A percentile compares a stretch with the other conserved stretches of the same genome.
phyloP scores from a whole-genome alignment of 2,329 filamentous ascomycete genomes.

The Fonsecaea monophora region DNA sequence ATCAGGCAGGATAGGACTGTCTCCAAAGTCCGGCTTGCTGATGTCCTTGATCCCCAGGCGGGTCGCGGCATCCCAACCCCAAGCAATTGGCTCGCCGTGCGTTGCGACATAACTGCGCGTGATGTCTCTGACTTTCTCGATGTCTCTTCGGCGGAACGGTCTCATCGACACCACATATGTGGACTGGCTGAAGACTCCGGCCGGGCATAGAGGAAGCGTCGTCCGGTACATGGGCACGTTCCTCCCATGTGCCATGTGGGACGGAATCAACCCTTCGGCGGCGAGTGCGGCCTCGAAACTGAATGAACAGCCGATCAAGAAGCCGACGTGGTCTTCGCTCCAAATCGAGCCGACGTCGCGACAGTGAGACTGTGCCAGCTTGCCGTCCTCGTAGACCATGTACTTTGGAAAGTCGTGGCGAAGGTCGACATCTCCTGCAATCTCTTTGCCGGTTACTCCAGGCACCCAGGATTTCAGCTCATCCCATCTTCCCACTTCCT shows the following conservation, averaged over 20 bases:
- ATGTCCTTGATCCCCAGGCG: conserved; percentile 63
- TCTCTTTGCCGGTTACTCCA: conserved; percentile 41
- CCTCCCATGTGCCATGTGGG: conserved; percentile 56
- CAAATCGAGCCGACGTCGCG: conserved; percentile 59
- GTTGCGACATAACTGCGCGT: conserved; percentile 63
- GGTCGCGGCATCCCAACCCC: conserved; percentile 66
- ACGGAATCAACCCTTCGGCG: conserved; percentile 58
- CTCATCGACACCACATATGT: conserved; percentile 70
- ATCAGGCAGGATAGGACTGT: conserved; percentile 50
- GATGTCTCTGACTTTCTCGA: conserved; percentile 62
- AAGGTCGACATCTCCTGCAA: conserved; percentile 60
- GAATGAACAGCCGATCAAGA: conserved; percentile 69
- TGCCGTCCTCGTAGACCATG: conserved; percentile 62
- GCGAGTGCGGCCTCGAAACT: conserved; percentile 67
- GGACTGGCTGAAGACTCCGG: conserved; percentile 63
- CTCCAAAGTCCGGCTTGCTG: conserved; percentile 63
- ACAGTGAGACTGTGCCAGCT: conserved; percentile 49
- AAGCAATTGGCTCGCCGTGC: conserved; percentile 70
- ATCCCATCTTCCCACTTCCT: conserved; percentile 51
- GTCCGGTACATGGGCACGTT: conserved; percentile 70
- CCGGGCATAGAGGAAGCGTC: conserved; percentile 61
- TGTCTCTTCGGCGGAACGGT: conserved; percentile 58
- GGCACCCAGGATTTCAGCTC: conserved; percentile 50
- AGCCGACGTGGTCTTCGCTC: conserved; percentile 66
- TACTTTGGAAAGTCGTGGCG: conserved; percentile 65